Conservation (phyloP, 2,329 filamentous ascomycete genomes). For the Graphilbum fragrans region DNA sequence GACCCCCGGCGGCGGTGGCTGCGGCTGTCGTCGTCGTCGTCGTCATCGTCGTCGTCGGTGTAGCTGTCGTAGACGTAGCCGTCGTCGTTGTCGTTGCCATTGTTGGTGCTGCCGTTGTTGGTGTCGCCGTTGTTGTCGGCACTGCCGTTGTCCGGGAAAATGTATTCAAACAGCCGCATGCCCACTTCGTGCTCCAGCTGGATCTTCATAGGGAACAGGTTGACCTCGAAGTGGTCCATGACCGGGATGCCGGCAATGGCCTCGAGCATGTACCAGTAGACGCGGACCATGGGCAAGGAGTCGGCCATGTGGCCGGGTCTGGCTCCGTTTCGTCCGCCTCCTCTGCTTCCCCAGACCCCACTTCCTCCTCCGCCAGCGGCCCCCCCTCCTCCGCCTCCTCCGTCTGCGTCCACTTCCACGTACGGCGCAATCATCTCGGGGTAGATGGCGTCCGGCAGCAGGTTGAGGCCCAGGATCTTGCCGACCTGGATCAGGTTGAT, state of each 20-base stretch:
- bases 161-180: constrained; percentile 90
- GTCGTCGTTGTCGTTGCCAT: neutral
- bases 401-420: constrained; percentile 45
- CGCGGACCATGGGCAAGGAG: constrained; percentile 81
- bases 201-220: constrained; percentile 82
- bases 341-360: constrained; percentile 23
- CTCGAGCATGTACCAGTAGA: constrained; percentile 98
- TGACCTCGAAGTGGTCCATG: constrained; percentile 93
- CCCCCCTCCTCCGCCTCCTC: constrained; percentile 42
- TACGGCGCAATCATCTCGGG: constrained; percentile 94
- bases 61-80: constrained; percentile 9
- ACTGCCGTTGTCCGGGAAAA: constrained; percentile 52
- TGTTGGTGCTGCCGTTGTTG: neutral
- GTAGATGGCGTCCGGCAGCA: constrained; percentile 82
- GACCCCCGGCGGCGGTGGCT: neutral
- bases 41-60: constrained; percentile 19
- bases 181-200: constrained; percentile 89
- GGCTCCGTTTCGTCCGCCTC: constrained; percentile 13
- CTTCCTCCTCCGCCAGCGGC: constrained; percentile 16
- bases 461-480: constrained; percentile 76
- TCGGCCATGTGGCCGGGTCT: too few relatives aligned
- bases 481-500: constrained; percentile 85
- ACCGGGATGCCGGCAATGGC: constrained; percentile 96
- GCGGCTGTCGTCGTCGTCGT: constrained; percentile 31
- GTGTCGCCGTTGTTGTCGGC: neutral